Conservation (phyloP, 1,284 basidiomycete species). For the Xerocomus nothofagi region DNA sequence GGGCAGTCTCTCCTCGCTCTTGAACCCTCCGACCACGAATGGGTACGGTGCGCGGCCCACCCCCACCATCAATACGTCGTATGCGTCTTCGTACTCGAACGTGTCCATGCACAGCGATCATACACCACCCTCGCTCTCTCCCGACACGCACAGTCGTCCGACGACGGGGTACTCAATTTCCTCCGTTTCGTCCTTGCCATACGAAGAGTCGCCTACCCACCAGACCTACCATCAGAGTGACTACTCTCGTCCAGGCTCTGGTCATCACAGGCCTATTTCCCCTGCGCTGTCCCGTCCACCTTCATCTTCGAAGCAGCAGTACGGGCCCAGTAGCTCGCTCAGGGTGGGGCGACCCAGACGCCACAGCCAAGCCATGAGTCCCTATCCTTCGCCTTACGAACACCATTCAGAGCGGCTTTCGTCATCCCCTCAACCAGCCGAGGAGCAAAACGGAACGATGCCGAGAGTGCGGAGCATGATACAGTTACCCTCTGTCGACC, state of each 20-base stretch:
- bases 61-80: conserved; percentile 69
- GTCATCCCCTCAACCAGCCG: conserved; percentile 67
- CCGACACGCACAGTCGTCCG: conserved; percentile 67
- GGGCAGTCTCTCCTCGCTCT: conserved; percentile 71
- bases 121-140: conserved; percentile 70
- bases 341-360: conserved; percentile 69
- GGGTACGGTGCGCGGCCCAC: conserved; percentile 56
- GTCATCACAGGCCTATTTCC: conserved; percentile 64
- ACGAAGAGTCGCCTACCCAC: conserved; percentile 57
- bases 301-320: conserved; percentile 56
- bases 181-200: conserved; percentile 70
- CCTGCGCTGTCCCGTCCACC: conserved; percentile 60
- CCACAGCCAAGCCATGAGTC: conserved; percentile 81
- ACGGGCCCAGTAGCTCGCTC: conserved; percentile 49
- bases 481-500: conserved; percentile 66
- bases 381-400: conserved; percentile 78
- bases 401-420: conserved; percentile 66
- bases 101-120: conserved; percentile 67
- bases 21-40: conserved; percentile 64
- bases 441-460: conserved; percentile 52
- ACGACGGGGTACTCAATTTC: conserved; percentile 81
- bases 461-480: conserved; percentile 78
- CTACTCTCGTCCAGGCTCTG: conserved; percentile 66
- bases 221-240: conserved; percentile 53
- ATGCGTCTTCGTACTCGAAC: conserved; percentile 62